Evolutionary conservation across 139 green algal genomes (phyloP), one percentile per base, ranked within the genome.

Genomic region (Chlamydomonas schloesseri): DNA sequence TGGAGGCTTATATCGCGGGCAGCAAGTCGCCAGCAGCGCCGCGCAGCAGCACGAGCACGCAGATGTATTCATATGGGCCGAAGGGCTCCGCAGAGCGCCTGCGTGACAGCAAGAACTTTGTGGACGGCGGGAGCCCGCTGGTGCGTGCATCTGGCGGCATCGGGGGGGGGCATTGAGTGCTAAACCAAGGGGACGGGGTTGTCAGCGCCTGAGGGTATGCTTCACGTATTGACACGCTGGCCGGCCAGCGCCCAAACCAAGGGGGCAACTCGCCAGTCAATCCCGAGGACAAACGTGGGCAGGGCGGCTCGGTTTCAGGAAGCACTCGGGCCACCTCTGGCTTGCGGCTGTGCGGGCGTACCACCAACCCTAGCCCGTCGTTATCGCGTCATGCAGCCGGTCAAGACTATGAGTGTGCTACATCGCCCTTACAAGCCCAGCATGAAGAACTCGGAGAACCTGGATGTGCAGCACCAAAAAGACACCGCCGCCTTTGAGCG

Each of bases 401-500:
- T 24, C 20, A 88, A 88, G 73, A 58, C 86, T 6, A 37, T 89
- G 58, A 82, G 53, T 29, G 78, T 89, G 9, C 71, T 89, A 34
- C 60, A 86, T 23, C 57, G 86, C 0, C 86, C 86, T 0, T 34
- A 24, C 5, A 76, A 76, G 3, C 33, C 67, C 24, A 78, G 60
- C 78, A 36, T 64, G 34, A 81, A 77, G 70, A 82, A 89, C 68
- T 78, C 78, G 13, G 86, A 89, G 55, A 89, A 86, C 55, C 60
- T 87, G 20, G 86, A 89, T 26, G 47, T 47, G 17, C 86, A 89
- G 58, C 71, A 89, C 46, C 31, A 82, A 42, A 53, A 69, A 13
- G 86, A 89, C 73, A 77, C 71, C 71, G 57, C 21, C 2, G 86
- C 86, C 6, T 86, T 86, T 29, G 64, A 86, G n/a, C 60, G 70